These are phyloP conservation scores for Casuarina glauca DNA, from an alignment of 306 rosid genomes.

Conservation along the genomic window DNA sequence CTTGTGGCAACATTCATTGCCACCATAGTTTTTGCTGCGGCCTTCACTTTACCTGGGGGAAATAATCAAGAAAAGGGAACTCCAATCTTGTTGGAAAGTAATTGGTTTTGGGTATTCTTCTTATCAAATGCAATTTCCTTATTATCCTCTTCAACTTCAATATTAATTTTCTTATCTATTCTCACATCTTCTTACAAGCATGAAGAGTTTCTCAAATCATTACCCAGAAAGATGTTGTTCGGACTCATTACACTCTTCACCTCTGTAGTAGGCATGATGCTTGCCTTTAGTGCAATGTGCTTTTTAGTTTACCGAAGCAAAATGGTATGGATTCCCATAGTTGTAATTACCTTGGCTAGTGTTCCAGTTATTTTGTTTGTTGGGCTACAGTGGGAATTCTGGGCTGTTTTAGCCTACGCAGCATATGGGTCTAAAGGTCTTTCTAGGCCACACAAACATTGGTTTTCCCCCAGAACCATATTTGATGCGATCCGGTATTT, in stretches of 20 bases:
- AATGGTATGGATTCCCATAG: background rate
- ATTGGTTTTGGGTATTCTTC: background rate
- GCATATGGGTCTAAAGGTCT: background rate
- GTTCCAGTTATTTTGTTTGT: background rate
- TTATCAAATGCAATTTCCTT: too few relatives aligned
- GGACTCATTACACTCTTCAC: too few relatives aligned
- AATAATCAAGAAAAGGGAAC: background rate
- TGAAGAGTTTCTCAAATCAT: too few relatives aligned
- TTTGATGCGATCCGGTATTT: too few relatives aligned
- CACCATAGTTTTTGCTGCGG: background rate
- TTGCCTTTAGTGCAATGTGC: background rate
- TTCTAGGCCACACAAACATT: background rate
- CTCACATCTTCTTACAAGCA: too few relatives aligned
- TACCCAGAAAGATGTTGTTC: too few relatives aligned
- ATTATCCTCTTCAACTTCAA: too few relatives aligned
- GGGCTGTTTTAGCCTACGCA: background rate
- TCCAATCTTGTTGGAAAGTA: background rate
- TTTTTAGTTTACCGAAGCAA: background rate
- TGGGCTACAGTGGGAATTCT: background rate
- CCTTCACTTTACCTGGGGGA: background rate
- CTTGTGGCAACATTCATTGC: background rate
- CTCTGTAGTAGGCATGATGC: too few relatives aligned
- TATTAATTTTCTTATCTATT: too few relatives aligned
- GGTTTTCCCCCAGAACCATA: too few relatives aligned
- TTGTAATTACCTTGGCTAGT: background rate